phyloP scores from a whole-genome alignment of 208 protist species.

The Leishmania tropica region DNA sequence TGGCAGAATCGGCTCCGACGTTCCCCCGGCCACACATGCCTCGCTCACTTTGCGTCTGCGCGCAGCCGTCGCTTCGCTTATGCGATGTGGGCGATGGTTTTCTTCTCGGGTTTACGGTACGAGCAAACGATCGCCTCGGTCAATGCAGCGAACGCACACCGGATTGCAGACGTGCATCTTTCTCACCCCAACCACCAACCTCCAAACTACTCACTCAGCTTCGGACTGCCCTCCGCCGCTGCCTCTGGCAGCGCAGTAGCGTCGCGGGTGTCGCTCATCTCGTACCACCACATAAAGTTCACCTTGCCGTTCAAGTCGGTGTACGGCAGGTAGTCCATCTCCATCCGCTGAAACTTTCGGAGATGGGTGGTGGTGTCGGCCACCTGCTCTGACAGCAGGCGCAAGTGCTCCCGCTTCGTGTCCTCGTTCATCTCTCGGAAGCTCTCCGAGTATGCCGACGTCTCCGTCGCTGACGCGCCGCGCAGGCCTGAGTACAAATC shows the following conservation, averaged over 20 bases:
- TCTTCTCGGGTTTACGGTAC: neutral
- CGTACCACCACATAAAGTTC: slow-evolving; percentile 95
- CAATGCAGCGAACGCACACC: neutral
- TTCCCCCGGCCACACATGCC: neutral
- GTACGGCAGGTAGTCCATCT: slow-evolving; percentile 92
- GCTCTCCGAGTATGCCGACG: slow-evolving; percentile 52
- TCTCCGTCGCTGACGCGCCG: slow-evolving; percentile 64
- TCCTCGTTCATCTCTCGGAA: slow-evolving; percentile 77
- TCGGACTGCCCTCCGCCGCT: slow-evolving; percentile 9
- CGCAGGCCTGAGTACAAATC: slow-evolving; percentile 56
- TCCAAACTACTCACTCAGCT: slow-evolving; percentile 27
- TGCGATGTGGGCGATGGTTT: neutral
- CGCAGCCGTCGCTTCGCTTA: neutral
- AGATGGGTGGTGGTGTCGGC: slow-evolving; percentile 68
- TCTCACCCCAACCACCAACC: neutral
- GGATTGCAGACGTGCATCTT: neutral
- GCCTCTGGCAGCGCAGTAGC: slow-evolving; percentile 41
- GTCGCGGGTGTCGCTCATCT: slow-evolving; percentile 57
- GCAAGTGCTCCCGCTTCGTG: slow-evolving; percentile 65
- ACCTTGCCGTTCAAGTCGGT: slow-evolving; percentile 93
- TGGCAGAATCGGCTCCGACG: neutral
- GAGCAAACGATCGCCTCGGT: neutral
- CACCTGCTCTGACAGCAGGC: slow-evolving; percentile 69
- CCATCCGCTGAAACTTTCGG: slow-evolving; percentile 78
- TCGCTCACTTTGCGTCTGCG: neutral